These are phyloP conservation scores for Edaphochlamys debaryana DNA, from an alignment of 139 green algal species.

Conservation along the genomic window DNA sequence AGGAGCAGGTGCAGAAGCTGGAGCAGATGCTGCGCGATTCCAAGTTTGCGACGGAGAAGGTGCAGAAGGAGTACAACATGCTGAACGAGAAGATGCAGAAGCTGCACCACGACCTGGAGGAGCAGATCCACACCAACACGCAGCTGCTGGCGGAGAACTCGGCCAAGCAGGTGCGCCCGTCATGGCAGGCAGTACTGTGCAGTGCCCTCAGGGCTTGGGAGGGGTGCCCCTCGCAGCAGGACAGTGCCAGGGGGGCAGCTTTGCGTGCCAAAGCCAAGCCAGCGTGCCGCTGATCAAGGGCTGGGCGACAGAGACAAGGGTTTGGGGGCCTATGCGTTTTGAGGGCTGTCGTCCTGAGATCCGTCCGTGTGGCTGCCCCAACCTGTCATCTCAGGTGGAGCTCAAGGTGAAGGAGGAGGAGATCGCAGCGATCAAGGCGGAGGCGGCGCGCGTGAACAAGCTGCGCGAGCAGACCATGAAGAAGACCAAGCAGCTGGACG, in stretches of 20 bases:
- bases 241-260: no score
- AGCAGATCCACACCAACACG: constrained; percentile 90
- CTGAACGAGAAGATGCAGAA: constrained; percentile 88
- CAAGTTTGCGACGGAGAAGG: constrained; percentile 72
- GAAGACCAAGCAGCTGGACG: constrained; percentile 65
- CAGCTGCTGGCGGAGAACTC: constrained; percentile 87
- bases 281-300: no score
- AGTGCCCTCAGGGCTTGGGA: no score
- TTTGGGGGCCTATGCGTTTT: no score
- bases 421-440: constrained; percentile 69
- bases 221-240: no score
- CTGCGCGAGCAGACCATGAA: constrained; percentile 68
- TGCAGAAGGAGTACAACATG: constrained; percentile 89
- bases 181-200: no score
- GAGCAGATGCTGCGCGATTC: constrained; percentile 79
- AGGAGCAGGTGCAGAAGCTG: constrained; percentile 68
- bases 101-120: constrained; percentile 90
- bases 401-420: constrained; percentile 89
- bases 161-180: constrained; percentile 70
- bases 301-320: no score
- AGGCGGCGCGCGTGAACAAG: constrained; percentile 78
- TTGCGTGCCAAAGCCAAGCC: no score
- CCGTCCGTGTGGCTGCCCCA: no score
- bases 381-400: constrained; percentile 74
- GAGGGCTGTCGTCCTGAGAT: no score